Base-by-base conservation (phyloP, 139 green algal genomes). In the Picochlorum sp. region DNA sequence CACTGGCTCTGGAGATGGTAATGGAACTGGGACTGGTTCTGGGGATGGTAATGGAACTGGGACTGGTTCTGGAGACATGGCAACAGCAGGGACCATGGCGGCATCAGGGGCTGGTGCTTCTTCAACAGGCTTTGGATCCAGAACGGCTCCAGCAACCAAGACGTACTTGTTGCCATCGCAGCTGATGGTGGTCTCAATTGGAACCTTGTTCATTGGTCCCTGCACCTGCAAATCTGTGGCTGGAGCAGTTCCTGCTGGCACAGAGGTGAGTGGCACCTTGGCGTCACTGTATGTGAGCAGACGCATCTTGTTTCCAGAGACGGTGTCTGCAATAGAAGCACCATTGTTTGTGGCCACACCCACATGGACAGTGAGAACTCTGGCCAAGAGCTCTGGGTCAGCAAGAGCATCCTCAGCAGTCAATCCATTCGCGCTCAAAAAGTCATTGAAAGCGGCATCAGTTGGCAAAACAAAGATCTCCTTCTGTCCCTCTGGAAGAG, bases 161-260 rank as follows among this genome's bases (percentile, higher is more conserved):
- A 20, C 47, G 0, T 54, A 21, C 47, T 21, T 21, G 47, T 54
- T 54, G 23, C 47, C 47, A 54, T 21, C 16, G 47, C 34, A 41
- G 8, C 6, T 41, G 34, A 41, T 41, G 34, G 34, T 41, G 5
- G 34, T 41, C 34, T 21, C n/a, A 7, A 54, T 10, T 54, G 47
- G 47, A 21, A 3, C 47, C 47, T 54, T 54, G 47, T 11, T 54
- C 47, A 54, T 54, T 20, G 47, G 47, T 54, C 47, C 47, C 15
- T 54, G 47, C 16, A 54, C n/a, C n/a, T 54, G 18, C 47, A 54
- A 54, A 54, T 20, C n/a, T 54, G 47, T 26, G n/a, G 18, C 47
- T 54, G 16, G 18, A 23, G 47, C 47, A 41, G 34, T 41, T 41
- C 34, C 34, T 54, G 47, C 6, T 20, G 47, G 18, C 11, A 54